phyloP scores from a whole-genome alignment of 805 yeast species.

The Cephaloascus fragrans region DNA sequence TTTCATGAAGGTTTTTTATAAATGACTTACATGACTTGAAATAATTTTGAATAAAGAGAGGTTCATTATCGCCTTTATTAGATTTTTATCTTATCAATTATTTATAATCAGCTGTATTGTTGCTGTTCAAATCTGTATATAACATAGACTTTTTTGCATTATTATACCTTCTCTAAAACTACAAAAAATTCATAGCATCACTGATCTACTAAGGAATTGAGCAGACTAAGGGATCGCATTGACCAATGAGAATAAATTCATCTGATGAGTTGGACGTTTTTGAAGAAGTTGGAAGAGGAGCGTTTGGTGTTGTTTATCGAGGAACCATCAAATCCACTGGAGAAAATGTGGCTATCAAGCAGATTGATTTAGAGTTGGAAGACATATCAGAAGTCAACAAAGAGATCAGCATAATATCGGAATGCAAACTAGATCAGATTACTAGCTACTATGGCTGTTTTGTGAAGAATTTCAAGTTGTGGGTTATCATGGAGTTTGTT shows the following conservation, averaged over 20 bases:
- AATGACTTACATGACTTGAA: no score
- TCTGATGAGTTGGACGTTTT: slow-evolving; percentile 31
- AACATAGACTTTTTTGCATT: no score
- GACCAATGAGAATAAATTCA: slow-evolving; percentile 11
- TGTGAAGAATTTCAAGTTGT: slow-evolving; percentile 55
- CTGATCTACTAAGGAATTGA: no score
- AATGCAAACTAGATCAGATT: slow-evolving; percentile 52
- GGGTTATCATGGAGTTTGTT: slow-evolving; percentile 78
- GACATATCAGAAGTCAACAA: slow-evolving; percentile 65
- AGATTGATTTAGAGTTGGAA: slow-evolving; percentile 66
- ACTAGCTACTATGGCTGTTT: slow-evolving; percentile 67
- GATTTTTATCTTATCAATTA: no score
- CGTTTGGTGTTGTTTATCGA: slow-evolving; percentile 67
- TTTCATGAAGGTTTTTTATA: no score
- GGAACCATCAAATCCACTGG: slow-evolving; percentile 39
- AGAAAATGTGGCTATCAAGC: slow-evolving; percentile 47
- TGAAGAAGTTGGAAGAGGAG: slow-evolving; percentile 64
- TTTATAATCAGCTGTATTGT: no score
- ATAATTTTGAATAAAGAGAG: no score
- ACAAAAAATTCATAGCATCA: no score
- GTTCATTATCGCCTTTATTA: no score
- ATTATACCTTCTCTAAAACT: no score
- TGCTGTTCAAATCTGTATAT: no score
- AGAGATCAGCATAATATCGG: slow-evolving; percentile 61
- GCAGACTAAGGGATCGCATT: no score